Conservation (phyloP, 345 rosid genomes). For the Syzygium grande region DNA sequence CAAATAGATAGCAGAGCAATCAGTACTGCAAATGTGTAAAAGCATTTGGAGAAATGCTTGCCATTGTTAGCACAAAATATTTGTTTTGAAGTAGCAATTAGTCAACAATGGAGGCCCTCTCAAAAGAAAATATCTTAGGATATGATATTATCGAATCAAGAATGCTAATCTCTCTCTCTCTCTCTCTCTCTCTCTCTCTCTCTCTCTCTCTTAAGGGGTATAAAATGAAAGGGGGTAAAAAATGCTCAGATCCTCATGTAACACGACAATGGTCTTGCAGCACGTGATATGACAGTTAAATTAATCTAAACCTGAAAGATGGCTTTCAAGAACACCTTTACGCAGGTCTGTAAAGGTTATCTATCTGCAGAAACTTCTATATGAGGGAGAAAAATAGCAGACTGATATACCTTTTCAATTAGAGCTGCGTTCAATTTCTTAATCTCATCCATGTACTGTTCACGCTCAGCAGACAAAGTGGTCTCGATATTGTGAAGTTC, state of each 20-base stretch:
- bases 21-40: not conserved
- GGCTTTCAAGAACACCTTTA: not conserved
- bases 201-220: not conserved
- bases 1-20: not conserved
- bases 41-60: not conserved
- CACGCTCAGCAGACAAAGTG: conserved; percentile 70
- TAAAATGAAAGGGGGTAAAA: not conserved
- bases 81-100: not conserved
- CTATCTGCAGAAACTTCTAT: not conserved
- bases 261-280: not conserved
- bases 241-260: not conserved
- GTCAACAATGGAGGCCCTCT: not conserved
- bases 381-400: not conserved
- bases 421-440: conserved; percentile 65
- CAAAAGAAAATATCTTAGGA: not conserved
- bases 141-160: no score
- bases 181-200: not conserved
- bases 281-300: not conserved
- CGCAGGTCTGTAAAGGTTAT: not conserved
- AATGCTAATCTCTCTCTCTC: no score
- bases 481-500: conserved; percentile 89
- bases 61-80: not conserved
- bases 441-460: conserved; percentile 66
- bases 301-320: not conserved
- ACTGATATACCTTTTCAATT: conserved; percentile 59